Percentiles rank a stretch among this genome's conserved stretches.
Evolutionary conservation across 2,329 filamentous ascomycete genomes (phyloP).

Genomic region (Botrytis byssoidea): DNA sequence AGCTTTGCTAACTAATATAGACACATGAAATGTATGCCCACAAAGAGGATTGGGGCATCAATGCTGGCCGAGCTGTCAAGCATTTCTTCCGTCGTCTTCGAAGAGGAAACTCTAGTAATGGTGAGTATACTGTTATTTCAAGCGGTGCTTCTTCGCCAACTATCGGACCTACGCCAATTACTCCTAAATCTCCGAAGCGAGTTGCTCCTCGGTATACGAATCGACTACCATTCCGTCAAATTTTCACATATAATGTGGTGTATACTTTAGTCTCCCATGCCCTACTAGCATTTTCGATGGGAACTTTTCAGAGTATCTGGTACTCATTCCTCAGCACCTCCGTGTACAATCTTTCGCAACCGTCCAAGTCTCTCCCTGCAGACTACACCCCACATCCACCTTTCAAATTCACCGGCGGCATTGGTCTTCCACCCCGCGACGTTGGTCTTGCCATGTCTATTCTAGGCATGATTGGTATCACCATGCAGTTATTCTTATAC

Average conservation of each 20-base stretch:
- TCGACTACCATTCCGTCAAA: constrained; percentile 49
- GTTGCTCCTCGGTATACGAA: constrained; percentile 34
- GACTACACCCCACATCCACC: constrained; percentile 46
- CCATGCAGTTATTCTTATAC: constrained; percentile 70
- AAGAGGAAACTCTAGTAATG: neutral
- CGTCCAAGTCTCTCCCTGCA: constrained; percentile 41
- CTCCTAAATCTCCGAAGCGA: constrained; percentile 30
- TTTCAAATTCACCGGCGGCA: constrained; percentile 60
- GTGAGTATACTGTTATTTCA: constrained; percentile 21
- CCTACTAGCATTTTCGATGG: constrained; percentile 59
- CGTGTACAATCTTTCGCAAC: constrained; percentile 41
- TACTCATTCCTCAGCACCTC: constrained; percentile 63
- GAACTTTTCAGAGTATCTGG: constrained; percentile 59
- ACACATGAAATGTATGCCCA: constrained; percentile 42
- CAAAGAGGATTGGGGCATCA: constrained; percentile 36
- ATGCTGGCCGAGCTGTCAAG: constrained; percentile 29
- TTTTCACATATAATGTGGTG: constrained; percentile 42
- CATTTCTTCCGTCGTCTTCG: constrained; percentile 24
- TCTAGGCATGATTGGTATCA: constrained; percentile 72
- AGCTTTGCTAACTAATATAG: constrained; percentile 29
- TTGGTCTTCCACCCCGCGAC: constrained; percentile 68
- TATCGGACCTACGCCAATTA: constrained; percentile 20
- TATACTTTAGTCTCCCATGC: constrained; percentile 52
- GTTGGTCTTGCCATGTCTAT: constrained; percentile 79
- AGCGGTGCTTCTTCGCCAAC: constrained; percentile 8